A percentile compares a stretch with the other conserved stretches of the same genome.
Evolutionary conservation across 768 basidiomycete genomes (phyloP).

Genomic region (Pleurotus pulmonarius): DNA sequence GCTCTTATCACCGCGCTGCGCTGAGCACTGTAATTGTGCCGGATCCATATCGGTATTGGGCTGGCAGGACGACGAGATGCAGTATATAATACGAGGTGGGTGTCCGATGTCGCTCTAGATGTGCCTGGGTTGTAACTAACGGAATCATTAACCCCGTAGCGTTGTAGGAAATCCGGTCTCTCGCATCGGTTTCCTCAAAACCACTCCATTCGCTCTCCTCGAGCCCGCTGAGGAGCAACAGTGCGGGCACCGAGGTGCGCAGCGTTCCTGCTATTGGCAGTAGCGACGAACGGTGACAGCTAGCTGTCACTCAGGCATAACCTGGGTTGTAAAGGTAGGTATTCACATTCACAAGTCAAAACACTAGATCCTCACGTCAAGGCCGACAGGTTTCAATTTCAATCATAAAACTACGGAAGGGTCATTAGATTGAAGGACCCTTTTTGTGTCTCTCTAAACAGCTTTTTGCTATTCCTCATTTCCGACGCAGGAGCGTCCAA

Average conservation of each 20-base stretch:
- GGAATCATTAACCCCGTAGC: neutral
- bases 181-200: neutral
- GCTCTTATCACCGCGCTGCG: too few species aligned
- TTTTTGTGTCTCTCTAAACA: neutral
- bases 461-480: neutral
- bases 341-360: neutral
- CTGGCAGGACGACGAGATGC: neutral
- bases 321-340: neutral
- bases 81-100: neutral
- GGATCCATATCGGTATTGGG: neutral
- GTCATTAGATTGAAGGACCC: neutral
- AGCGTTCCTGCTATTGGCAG: neutral
- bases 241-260: neutral
- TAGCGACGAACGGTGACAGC: neutral
- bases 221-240: neutral
- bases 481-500: slow-evolving; percentile 2
- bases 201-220: neutral
- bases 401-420: neutral
- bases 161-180: neutral
- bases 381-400: neutral
- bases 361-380: neutral
- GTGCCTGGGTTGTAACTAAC: slow-evolving; percentile 2
- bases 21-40: too few species aligned
- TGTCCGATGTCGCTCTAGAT: neutral
- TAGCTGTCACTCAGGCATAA: neutral